Evolutionary conservation across 768 basidiomycete species (phyloP).

Genomic region (Vararia minispora): DNA sequence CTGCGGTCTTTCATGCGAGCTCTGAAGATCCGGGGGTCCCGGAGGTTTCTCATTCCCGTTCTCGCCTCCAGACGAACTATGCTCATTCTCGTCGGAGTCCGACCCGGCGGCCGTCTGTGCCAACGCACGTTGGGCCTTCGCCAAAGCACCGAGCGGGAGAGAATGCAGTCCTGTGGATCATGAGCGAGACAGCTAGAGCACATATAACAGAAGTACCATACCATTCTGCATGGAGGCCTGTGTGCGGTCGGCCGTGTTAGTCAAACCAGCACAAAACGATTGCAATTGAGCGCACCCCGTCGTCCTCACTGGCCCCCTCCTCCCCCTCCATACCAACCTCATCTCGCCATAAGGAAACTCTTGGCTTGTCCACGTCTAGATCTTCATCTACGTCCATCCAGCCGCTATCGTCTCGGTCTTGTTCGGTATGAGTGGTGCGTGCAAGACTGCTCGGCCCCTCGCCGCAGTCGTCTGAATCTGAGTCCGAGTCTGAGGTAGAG

Average conservation of each 20-base stretch:
- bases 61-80: neutral
- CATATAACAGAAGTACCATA: neutral
- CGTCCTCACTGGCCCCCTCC: neutral
- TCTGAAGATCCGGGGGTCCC: too few relatives aligned
- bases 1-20: neutral
- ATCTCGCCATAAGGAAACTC: conserved; percentile 2
- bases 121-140: conserved; percentile 10
- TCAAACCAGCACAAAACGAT: neutral
- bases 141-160: conserved; percentile 11
- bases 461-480: too few relatives aligned
- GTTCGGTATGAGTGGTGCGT: neutral
- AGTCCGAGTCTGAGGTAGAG: neutral
- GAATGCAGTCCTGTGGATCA: conserved; percentile 4
- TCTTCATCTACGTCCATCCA: neutral
- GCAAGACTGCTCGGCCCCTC: neutral
- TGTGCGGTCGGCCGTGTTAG: neutral
- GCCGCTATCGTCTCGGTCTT: neutral
- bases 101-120: neutral
- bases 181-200: too few relatives aligned
- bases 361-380: neutral
- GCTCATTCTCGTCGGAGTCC: conserved; percentile 1
- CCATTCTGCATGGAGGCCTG: neutral
- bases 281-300: neutral
- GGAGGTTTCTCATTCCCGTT: neutral
- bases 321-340: neutral